Percentiles rank a stretch among this genome's conserved stretches.
These are phyloP conservation scores for Thelonectria blattea DNA, from an alignment of 2,329 filamentous ascomycete species.

Conservation along the genomic window DNA sequence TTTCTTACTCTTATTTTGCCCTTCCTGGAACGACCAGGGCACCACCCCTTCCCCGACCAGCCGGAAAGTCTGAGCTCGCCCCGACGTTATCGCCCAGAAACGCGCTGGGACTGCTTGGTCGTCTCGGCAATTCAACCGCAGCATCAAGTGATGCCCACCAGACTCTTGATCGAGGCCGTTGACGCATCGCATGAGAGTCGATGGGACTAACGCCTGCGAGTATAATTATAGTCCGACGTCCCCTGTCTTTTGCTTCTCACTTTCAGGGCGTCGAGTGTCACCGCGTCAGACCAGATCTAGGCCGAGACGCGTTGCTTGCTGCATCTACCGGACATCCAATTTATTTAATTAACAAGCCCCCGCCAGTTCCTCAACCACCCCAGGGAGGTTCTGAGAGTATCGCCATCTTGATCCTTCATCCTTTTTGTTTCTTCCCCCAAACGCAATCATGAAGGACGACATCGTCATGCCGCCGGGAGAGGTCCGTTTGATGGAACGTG, in stretches of 20 bases:
- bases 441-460: slow-evolving; percentile 18
- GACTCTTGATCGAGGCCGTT: not conserved
- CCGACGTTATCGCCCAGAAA: not conserved
- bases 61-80: not conserved
- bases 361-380: not conserved
- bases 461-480: slow-evolving; percentile 23
- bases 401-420: not conserved
- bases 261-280: not conserved
- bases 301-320: not conserved
- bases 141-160: not conserved
- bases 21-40: not conserved
- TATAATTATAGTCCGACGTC: not conserved
- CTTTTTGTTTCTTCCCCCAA: not conserved
- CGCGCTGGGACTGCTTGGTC: not conserved
- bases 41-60: not conserved
- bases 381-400: not conserved
- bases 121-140: not conserved
- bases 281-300: not conserved
- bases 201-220: not conserved
- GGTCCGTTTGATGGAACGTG: slow-evolving; percentile 29
- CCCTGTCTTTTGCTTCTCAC: not conserved
- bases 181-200: not conserved
- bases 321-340: not conserved
- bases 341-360: not conserved
- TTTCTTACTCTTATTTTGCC: not conserved